A percentile compares a stretch with the other conserved stretches of the same genome.
These are phyloP conservation scores for Conticribra weissflogii DNA, from an alignment of 108 stramenopile species.

Conservation along the genomic window DNA sequence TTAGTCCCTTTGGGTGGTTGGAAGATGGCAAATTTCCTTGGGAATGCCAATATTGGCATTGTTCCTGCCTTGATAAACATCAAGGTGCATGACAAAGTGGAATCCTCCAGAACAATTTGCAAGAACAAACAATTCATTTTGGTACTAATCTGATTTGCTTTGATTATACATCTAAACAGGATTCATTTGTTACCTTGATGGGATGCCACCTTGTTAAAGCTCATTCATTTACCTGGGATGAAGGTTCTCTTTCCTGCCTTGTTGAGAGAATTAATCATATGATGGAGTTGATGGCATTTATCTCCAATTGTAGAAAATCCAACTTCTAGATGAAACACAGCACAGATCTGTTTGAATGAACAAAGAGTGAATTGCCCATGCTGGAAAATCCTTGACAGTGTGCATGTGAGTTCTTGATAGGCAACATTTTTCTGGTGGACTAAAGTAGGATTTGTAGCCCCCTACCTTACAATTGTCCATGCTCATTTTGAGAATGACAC, in stretches of 20 bases:
- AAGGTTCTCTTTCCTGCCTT: conserved; percentile 7
- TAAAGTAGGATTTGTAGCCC: too few relatives aligned
- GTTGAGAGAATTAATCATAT: conserved; percentile 7
- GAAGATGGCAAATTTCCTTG: neutral
- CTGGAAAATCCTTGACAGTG: neutral
- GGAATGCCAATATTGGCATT: conserved; percentile 18
- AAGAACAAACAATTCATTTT: conserved; percentile 5
- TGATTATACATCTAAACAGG: conserved; percentile 18
- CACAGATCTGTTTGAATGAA: neutral
- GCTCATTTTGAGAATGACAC: too few relatives aligned
- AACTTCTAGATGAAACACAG: neutral
- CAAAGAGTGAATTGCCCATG: neutral
- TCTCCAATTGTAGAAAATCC: neutral
- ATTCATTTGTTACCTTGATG: conserved; percentile 7
- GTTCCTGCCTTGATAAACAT: conserved; percentile 29
- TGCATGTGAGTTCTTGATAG: too few relatives aligned
- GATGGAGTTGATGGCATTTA: conserved; percentile 8
- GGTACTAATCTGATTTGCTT: neutral
- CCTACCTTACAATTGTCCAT: too few relatives aligned
- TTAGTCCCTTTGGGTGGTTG: neutral
- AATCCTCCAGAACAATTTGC: neutral
- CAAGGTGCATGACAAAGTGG: conserved; percentile 13
- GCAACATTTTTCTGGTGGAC: too few relatives aligned
- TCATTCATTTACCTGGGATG: neutral
- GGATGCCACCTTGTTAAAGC: conserved; percentile 29